Percentiles rank a stretch among this genome's conserved stretches.
Evolutionary conservation across 1,284 basidiomycete species (phyloP).

Genomic region (Puccinia hordei): DNA sequence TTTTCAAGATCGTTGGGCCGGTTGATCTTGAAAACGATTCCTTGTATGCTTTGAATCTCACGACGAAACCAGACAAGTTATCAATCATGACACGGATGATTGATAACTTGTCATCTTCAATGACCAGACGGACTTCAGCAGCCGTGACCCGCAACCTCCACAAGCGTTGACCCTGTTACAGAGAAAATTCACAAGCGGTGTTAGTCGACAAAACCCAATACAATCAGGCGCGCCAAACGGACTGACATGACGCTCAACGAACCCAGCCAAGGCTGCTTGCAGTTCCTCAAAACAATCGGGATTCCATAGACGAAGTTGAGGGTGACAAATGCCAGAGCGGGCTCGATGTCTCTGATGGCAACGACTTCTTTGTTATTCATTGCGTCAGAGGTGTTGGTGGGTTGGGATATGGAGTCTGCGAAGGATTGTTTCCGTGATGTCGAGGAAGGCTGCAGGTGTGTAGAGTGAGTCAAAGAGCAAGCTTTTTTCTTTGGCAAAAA

Average conservation of each 20-base stretch:
- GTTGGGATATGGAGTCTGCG: too few relatives aligned
- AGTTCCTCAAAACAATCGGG: conserved; percentile 94
- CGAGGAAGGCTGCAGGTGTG: too few relatives aligned
- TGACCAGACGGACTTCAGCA: conserved; percentile 91
- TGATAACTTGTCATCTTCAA: conserved; percentile 89
- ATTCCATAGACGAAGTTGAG: conserved; percentile 99
- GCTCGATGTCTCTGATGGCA: too few relatives aligned
- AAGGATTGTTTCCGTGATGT: too few relatives aligned
- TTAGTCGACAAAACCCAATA: background rate
- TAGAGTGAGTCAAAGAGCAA: too few relatives aligned
- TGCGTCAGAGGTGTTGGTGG: too few relatives aligned
- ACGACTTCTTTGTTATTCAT: too few relatives aligned
- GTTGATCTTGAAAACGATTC: conserved; percentile 93
- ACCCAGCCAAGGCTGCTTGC: conserved; percentile 89
- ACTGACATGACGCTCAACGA: conserved; percentile 82
- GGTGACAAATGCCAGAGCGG: too few relatives aligned
- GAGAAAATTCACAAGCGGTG: background rate
- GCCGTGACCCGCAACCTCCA: conserved; percentile 98
- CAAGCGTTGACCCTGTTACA: conserved; percentile 74
- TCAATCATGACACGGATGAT: conserved; percentile 97
- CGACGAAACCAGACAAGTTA: conserved; percentile 97
- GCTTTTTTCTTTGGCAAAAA: too few relatives aligned
- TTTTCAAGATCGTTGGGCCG: conserved; percentile 89
- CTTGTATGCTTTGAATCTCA: conserved; percentile 97
- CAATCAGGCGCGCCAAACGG: background rate